Evolutionary conservation across 1,284 basidiomycete species (phyloP).

Genomic region (Apiotrichum akiyoshidainum): DNA sequence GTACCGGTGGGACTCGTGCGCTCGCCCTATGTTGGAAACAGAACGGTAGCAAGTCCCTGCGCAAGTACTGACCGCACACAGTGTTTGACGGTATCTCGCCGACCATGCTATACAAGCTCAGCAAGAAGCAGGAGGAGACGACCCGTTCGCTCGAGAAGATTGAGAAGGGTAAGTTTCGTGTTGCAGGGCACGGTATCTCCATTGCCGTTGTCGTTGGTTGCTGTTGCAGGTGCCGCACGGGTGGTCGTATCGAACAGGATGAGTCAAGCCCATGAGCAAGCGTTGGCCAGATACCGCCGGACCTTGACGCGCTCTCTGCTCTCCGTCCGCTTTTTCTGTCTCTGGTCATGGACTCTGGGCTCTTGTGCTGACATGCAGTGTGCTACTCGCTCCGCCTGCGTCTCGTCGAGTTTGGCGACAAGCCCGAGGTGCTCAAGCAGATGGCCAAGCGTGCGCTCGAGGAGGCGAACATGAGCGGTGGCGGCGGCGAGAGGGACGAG

Average conservation of each 20-base stretch:
- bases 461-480: conserved; percentile 33
- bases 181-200: too few relatives aligned
- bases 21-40: too few relatives aligned
- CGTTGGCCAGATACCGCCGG: too few relatives aligned
- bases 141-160: conserved; percentile 84
- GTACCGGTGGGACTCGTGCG: too few relatives aligned
- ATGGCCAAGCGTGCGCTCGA: conserved; percentile 50
- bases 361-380: conserved; percentile 29
- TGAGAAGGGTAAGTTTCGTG: conserved; percentile 68
- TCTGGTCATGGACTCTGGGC: background rate
- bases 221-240: too few relatives aligned
- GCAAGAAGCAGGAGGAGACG: conserved; percentile 85
- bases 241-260: too few relatives aligned
- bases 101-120: conserved; percentile 55
- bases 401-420: conserved; percentile 48
- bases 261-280: too few relatives aligned
- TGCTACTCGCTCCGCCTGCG: conserved; percentile 49
- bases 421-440: conserved; percentile 46
- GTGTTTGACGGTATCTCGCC: conserved; percentile 41
- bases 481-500: conserved; percentile 9
- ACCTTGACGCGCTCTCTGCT: too few relatives aligned
- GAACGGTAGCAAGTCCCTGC: background rate
- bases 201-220: too few relatives aligned
- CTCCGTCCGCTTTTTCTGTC: too few relatives aligned
- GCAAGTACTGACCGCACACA: conserved; percentile 2